Base-by-base conservation (phyloP, 345 rosid species). In the Eucalyptus pauciflora region DNA sequence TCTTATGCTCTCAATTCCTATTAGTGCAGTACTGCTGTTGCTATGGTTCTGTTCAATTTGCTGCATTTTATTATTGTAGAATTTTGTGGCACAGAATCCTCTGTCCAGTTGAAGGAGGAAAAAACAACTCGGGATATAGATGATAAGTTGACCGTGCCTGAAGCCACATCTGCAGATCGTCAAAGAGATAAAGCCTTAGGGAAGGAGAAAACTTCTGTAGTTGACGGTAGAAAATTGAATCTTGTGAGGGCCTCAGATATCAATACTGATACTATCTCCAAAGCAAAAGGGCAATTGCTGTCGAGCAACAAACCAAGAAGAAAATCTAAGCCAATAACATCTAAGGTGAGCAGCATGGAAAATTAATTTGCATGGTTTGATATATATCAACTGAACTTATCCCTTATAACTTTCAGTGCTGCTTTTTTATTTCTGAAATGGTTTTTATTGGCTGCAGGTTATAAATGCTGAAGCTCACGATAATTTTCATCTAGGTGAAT, bases 31-130 rank as follows among this genome's bases (percentile, higher is more conserved):
- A 79, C 37, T 86, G 37, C 48, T 83, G 29, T 54, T 86, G 43
- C 89, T 85, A 85, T 45, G 41, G 60, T 37, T 83, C 22, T 86
- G 22, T 85, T 48, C 46, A 64, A 43, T 86, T 13, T 87, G 69
- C 86, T 87, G 51, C 48, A 48, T 50, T 79, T 37, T 16, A 20
- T 8, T 46, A 46, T 86, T 50, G 79, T 56, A 37, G n/a, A 86
- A 86, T 87, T 41, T 69, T 89, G 85, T 93, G 87, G 90, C 31
- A 91, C 92, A 96, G 99, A 97, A 93, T 94, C 95, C 86, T 93
- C 96, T 88, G 92, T 89, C 88, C 97, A 91, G 92, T 92, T 95
- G 92, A 95, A 94, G 91, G 99, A 95, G 88, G 98, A 95, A 88
- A 94, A 89, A 89, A 91, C 90, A 24, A 88, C 90, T 22, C 88